phyloP scores from a whole-genome alignment of 2,329 filamentous ascomycete species.

The Diaporthe ampelina region DNA sequence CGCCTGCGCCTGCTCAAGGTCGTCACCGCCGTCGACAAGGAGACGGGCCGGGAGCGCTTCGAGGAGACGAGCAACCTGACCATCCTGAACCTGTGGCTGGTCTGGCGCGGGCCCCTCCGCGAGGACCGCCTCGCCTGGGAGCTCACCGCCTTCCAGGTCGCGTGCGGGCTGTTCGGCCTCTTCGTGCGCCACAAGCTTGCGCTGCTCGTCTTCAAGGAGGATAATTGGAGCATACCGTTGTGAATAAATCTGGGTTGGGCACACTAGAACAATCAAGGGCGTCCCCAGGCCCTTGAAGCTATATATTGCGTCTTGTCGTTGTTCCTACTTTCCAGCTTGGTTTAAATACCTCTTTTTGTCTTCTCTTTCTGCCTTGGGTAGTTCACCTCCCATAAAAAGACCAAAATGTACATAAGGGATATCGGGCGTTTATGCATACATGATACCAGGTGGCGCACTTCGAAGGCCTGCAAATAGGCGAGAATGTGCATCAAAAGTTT shows the following conservation, averaged over 20 bases:
- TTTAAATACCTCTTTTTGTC: neutral
- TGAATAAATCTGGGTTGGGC: neutral
- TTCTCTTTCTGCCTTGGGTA: neutral
- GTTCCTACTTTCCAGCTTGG: too few species aligned
- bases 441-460: conserved; percentile 28
- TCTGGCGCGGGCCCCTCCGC: conserved; percentile 92
- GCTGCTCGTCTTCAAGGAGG: conserved; percentile 88
- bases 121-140: conserved; percentile 88
- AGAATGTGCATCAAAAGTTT: neutral
- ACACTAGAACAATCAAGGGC: neutral
- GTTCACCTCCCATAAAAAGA: neutral
- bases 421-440: conserved; percentile 19
- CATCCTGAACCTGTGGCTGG: conserved; percentile 94
- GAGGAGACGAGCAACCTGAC: conserved; percentile 91
- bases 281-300: neutral
- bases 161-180: conserved; percentile 83
- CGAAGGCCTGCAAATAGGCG: neutral
- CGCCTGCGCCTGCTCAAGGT: conserved; percentile 78
- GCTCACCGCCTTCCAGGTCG: conserved; percentile 82
- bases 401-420: conserved; percentile 31
- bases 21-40: conserved; percentile 69
- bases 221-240: conserved; percentile 72
- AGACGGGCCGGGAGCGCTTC: conserved; percentile 68
- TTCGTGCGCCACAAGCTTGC: conserved; percentile 90
- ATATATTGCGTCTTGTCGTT: neutral